These are phyloP conservation scores for Globisporangium alternatum DNA, from an alignment of 352 stramenopile genomes.

Conservation along the genomic window DNA sequence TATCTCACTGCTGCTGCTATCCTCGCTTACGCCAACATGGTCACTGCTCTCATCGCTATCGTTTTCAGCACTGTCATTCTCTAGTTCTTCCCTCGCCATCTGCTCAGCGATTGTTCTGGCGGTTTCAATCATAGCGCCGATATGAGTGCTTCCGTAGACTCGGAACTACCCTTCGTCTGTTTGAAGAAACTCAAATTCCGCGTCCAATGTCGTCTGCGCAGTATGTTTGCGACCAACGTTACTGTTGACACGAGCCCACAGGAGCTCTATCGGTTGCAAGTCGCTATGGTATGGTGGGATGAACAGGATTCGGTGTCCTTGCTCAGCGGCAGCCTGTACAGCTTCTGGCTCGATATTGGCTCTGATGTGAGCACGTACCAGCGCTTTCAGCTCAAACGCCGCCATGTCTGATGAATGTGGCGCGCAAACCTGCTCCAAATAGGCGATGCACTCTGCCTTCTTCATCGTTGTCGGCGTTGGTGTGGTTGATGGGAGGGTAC, in stretches of 20 bases:
- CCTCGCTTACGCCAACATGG: not conserved
- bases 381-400: not conserved
- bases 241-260: not conserved
- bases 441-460: not conserved
- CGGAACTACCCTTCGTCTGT: not conserved
- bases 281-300: not conserved
- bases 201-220: not conserved
- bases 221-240: not conserved
- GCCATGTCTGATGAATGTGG: not conserved
- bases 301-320: not conserved
- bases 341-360: not conserved
- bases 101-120: not conserved
- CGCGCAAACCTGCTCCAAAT: not conserved
- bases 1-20: conserved; percentile 4
- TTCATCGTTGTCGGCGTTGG: not conserved
- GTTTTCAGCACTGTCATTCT: not conserved
- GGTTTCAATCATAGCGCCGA: not conserved
- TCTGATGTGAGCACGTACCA: not conserved
- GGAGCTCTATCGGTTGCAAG: not conserved
- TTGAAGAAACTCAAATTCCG: not conserved
- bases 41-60: not conserved
- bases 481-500: not conserved
- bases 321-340: not conserved
- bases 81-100: not conserved
- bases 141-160: not conserved